Conservation (phyloP, 495 filamentous ascomycete species). For the Saxispiralis lemnorum region DNA sequence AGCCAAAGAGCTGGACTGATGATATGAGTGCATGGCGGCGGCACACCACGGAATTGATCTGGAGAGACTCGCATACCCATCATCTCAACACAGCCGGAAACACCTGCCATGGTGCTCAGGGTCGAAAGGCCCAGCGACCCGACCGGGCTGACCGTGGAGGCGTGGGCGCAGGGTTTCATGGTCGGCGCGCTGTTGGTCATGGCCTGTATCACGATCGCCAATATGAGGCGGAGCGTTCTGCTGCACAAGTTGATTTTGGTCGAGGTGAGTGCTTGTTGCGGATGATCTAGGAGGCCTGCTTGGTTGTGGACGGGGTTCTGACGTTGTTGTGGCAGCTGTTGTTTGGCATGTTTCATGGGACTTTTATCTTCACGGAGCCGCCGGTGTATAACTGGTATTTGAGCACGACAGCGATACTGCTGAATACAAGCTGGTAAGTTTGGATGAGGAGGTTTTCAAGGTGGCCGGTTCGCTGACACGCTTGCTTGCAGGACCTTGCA, state of each 20-base stretch:
- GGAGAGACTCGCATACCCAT: no score
- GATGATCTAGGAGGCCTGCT: neutral
- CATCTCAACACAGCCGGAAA: no score
- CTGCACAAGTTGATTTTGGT: slow-evolving; percentile 27
- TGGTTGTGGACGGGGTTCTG: neutral
- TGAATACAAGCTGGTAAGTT: slow-evolving; percentile 12
- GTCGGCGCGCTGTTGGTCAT: slow-evolving; percentile 25
- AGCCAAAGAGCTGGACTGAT: no score
- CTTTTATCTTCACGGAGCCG: slow-evolving; percentile 21
- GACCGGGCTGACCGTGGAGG: slow-evolving; percentile 20
- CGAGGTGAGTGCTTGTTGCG: slow-evolving; percentile 14
- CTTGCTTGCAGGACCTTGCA: slow-evolving; percentile 20
- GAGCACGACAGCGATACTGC: slow-evolving; percentile 20
- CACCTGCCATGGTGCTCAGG: neutral
- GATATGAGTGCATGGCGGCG: no score
- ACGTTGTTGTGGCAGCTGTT: slow-evolving; percentile 16
- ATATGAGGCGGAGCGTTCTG: slow-evolving; percentile 22
- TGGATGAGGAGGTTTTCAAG: neutral
- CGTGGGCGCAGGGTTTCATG: slow-evolving; percentile 24
- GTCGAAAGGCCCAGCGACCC: slow-evolving; percentile 18
- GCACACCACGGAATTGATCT: no score
- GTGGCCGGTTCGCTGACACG: neutral
- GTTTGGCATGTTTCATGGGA: slow-evolving; percentile 23
- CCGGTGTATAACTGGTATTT: slow-evolving; percentile 25
- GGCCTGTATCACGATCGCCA: slow-evolving; percentile 23